These are phyloP conservation scores for Trypanosoma caninum DNA, from an alignment of 208 protist species.

Conservation along the genomic window DNA sequence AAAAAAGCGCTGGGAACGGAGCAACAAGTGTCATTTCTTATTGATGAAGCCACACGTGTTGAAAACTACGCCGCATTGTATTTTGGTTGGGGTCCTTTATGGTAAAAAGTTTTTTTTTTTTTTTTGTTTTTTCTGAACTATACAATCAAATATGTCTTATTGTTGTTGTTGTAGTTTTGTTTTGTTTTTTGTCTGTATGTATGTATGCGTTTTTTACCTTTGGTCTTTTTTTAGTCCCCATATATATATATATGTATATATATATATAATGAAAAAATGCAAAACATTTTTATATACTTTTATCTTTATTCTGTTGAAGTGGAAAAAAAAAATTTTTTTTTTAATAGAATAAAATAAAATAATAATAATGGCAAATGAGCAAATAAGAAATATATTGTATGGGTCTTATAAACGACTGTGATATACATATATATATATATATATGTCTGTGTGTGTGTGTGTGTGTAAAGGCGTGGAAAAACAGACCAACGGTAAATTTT, in stretches of 20 bases:
- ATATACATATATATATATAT: too few species aligned
- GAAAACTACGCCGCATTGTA: slow-evolving; percentile 91
- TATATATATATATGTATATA: slow-evolving; percentile 3
- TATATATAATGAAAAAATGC: too few species aligned
- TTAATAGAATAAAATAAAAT: neutral
- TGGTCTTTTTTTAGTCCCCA: neutral
- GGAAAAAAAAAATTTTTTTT: slow-evolving; percentile 13
- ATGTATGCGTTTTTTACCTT: slow-evolving; percentile 9
- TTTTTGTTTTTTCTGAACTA: slow-evolving; percentile 3
- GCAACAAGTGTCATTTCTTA: slow-evolving; percentile 85
- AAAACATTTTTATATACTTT: neutral
- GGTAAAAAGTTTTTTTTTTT: slow-evolving; percentile 34
- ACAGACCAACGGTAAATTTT: too few species aligned
- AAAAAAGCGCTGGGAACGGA: slow-evolving; percentile 46
- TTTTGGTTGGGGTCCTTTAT: slow-evolving; percentile 91
- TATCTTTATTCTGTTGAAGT: neutral
- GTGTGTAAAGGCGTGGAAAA: too few species aligned
- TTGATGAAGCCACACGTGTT: slow-evolving; percentile 79
- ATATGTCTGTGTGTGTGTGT: too few species aligned
- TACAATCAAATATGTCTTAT: neutral
- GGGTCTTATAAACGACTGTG: too few species aligned
- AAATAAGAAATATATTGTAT: too few species aligned
- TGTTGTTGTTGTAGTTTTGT: neutral
- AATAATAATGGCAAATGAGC: too few species aligned
- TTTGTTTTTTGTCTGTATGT: neutral